phyloP scores from a whole-genome alignment of 768 basidiomycete species.

The Tephrocybe sp. region DNA sequence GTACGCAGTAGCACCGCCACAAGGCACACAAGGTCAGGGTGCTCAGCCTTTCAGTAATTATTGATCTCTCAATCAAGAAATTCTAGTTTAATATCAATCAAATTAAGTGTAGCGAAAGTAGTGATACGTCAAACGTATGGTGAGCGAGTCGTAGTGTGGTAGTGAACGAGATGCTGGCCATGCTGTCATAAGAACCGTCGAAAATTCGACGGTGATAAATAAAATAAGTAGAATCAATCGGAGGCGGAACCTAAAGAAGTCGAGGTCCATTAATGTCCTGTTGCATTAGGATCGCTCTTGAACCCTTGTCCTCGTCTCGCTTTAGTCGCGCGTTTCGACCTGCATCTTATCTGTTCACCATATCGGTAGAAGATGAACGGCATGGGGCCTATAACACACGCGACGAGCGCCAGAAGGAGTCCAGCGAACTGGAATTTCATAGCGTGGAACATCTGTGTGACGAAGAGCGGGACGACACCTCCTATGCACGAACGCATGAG shows the following conservation, averaged over 20 bases:
- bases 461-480: slow-evolving; percentile 38
- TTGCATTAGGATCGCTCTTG: slow-evolving; percentile 3
- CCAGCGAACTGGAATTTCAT: slow-evolving; percentile 43
- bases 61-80: too few species aligned
- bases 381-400: slow-evolving; percentile 34
- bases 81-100: too few species aligned
- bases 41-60: too few species aligned
- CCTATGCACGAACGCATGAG: slow-evolving; percentile 36
- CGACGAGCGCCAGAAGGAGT: slow-evolving; percentile 33
- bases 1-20: too few species aligned
- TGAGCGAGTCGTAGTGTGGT: background rate
- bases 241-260: background rate
- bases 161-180: slow-evolving; percentile 12
- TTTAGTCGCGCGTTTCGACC: slow-evolving; percentile 8
- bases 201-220: background rate
- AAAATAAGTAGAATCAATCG: background rate
- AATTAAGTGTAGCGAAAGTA: background rate
- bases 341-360: slow-evolving; percentile 41
- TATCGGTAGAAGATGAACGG: slow-evolving; percentile 40
- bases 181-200: slow-evolving; percentile 2
- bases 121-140: background rate
- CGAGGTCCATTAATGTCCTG: background rate
- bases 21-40: too few species aligned
- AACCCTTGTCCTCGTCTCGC: slow-evolving; percentile 13
- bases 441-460: slow-evolving; percentile 40